Evolutionary conservation across 768 basidiomycete species (phyloP), one percentile per base, ranked within the genome.

Genomic region (Auricularia cornea): DNA sequence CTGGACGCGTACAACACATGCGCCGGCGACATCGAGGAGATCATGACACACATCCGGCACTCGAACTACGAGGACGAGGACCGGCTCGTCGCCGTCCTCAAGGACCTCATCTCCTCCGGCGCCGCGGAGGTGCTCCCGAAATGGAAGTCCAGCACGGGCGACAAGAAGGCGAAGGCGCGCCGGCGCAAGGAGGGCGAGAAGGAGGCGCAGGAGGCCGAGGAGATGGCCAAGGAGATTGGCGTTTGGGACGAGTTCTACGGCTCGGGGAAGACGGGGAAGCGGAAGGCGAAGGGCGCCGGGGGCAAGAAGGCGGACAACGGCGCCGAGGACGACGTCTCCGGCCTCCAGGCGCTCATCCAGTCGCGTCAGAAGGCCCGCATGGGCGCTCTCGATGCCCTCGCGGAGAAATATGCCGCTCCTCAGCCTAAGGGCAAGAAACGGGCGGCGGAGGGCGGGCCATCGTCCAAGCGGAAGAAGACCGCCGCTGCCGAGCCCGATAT

Each of bases 201-300:
- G 72, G 94, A 95, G 72, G 92, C 91, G 2, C 77, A 77, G 62
- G 92, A 96, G 68, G 94, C 94, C 3, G 94, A 92, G 73, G 79
- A 83, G 23, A 76, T 88, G 48, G 94, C 94, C 4, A 91, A 86
- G 67, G 91, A 92, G 66, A 75, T 98, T 18, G 94, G 94, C 2
- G 90, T 97, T 11, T 95, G 93, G 92, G 94, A 97, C 62, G 92
- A 94, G 68, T 94, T 94, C 69, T 93, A 90, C 70, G 91, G 89
- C 3, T 84, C 79, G 66, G 91, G 89, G 3, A 90, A 88, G 74
- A 73, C 80, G 1, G 83, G 84, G 6, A 77, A 83, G 38, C 80
- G 84, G 66, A 84, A 83, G 73, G 74, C 75, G 16, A 84, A 83
- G 52, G 78, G 76, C 12, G 86, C 84, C 68, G 35, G 35, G 8